A percentile compares a stretch with the other conserved stretches of the same genome.
Conservation (phyloP, 2,329 filamentous ascomycete species). For the Claviceps quebecensis region DNA sequence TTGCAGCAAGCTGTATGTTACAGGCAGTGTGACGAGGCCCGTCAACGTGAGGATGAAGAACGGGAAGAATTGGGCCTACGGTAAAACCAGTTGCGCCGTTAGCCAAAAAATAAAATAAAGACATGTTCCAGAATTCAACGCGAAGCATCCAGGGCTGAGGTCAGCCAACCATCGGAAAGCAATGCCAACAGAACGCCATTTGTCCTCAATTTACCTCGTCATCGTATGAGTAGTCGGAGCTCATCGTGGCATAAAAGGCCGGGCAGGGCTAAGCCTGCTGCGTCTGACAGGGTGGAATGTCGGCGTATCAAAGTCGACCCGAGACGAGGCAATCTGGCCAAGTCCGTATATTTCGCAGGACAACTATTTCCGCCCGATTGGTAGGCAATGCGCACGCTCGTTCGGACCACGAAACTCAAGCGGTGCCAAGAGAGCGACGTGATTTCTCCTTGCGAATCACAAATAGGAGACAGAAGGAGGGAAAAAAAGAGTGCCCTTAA, state of each 20-base stretch:
- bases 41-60: constrained; percentile 93
- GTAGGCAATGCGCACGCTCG: not conserved
- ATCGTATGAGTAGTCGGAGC: constrained; percentile 96
- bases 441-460: not conserved
- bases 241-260: constrained; percentile 45
- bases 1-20: constrained; percentile 78
- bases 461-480: not conserved
- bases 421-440: not conserved
- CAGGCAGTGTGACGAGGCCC: constrained; percentile 73
- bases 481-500: not conserved
- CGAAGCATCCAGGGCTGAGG: not conserved
- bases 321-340: constrained; percentile 2
- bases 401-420: too few relatives aligned
- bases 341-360: not conserved
- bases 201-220: constrained; percentile 48
- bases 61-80: constrained; percentile 88
- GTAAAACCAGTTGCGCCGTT: not conserved
- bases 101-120: constrained; percentile 1
- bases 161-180: not conserved
- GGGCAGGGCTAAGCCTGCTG: constrained; percentile 22
- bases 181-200: not conserved
- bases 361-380: not conserved
- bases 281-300: not conserved
- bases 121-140: not conserved
- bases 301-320: not conserved